These are phyloP conservation scores for Calonectria multiphialidica DNA, from an alignment of 2,329 filamentous ascomycete genomes.

Conservation along the genomic window DNA sequence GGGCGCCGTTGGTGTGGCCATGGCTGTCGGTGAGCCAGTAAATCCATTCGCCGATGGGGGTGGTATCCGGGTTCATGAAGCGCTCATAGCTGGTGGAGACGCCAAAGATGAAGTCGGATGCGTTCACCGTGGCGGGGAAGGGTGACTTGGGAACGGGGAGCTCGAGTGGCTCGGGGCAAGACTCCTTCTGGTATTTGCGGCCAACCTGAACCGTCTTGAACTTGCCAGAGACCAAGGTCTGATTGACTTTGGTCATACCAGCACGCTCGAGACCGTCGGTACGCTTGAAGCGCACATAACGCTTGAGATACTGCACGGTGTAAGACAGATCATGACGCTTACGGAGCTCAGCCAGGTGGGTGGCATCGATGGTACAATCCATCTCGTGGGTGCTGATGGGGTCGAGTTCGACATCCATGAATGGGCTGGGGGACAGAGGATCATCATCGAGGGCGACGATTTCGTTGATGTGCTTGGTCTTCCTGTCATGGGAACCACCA, in stretches of 20 bases:
- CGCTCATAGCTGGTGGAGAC: slow-evolving; percentile 70
- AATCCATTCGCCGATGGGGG: slow-evolving; percentile 69
- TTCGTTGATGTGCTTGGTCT: slow-evolving; percentile 46
- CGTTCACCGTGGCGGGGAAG: slow-evolving; percentile 63
- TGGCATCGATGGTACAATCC: slow-evolving; percentile 63
- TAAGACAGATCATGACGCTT: slow-evolving; percentile 61
- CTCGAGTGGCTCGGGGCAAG: slow-evolving; percentile 62
- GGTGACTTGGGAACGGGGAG: slow-evolving; percentile 64
- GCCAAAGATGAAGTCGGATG: slow-evolving; percentile 70
- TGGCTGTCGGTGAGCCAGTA: slow-evolving; percentile 70
- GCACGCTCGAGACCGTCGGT: slow-evolving; percentile 61
- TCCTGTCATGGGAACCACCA: slow-evolving; percentile 43
- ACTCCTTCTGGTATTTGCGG: slow-evolving; percentile 54
- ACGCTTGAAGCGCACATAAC: slow-evolving; percentile 65
- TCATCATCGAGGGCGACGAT: slow-evolving; percentile 19
- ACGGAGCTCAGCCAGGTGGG: slow-evolving; percentile 59
- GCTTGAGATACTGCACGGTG: slow-evolving; percentile 67
- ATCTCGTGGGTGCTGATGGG: slow-evolving; percentile 49
- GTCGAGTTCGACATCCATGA: slow-evolving; percentile 27
- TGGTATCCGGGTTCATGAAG: slow-evolving; percentile 64
- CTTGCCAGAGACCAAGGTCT: slow-evolving; percentile 60
- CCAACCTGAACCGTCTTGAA: slow-evolving; percentile 63
- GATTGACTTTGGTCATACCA: slow-evolving; percentile 62
- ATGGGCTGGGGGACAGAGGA: slow-evolving; percentile 31
- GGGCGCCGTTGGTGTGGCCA: slow-evolving; percentile 68